These are phyloP conservation scores for Cyberlindnera samutprakarnensis DNA, from an alignment of 805 yeast species.

Conservation along the genomic window DNA sequence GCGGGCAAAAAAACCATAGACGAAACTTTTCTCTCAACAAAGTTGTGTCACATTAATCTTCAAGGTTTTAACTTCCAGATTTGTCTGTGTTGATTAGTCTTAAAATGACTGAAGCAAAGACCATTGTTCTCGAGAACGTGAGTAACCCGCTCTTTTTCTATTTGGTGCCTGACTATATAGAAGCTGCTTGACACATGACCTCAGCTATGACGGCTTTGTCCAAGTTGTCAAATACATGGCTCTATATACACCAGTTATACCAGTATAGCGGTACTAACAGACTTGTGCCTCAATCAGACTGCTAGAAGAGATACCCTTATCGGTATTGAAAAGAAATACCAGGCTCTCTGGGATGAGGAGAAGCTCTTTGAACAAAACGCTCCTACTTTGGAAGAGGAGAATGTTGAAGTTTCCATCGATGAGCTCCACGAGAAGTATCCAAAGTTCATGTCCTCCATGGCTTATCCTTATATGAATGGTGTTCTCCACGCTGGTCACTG, in stretches of 20 bases:
- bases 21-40: too few species aligned
- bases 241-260: too few species aligned
- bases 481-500: conserved; percentile 95
- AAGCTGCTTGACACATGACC: too few species aligned
- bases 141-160: conserved; percentile 11
- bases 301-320: conserved; percentile 89
- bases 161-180: too few species aligned
- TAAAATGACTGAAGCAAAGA: conserved; percentile 22
- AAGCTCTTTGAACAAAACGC: conserved; percentile 83
- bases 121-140: conserved; percentile 35
- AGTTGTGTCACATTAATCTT: background rate
- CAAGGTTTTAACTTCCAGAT: too few species aligned
- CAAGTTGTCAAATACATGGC: too few species aligned
- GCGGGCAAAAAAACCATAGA: too few species aligned
- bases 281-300: conserved; percentile 50
- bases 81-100: too few species aligned
- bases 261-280: conserved; percentile 4
- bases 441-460: conserved; percentile 88
- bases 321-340: conserved; percentile 82
- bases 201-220: background rate
- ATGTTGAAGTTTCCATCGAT: conserved; percentile 45
- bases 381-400: conserved; percentile 62
- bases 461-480: conserved; percentile 98
- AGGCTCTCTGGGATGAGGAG: conserved; percentile 77
- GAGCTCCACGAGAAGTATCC: conserved; percentile 67